Evolutionary conservation across 768 basidiomycete genomes (phyloP).

Genomic region (Atractiella rhizophila): DNA sequence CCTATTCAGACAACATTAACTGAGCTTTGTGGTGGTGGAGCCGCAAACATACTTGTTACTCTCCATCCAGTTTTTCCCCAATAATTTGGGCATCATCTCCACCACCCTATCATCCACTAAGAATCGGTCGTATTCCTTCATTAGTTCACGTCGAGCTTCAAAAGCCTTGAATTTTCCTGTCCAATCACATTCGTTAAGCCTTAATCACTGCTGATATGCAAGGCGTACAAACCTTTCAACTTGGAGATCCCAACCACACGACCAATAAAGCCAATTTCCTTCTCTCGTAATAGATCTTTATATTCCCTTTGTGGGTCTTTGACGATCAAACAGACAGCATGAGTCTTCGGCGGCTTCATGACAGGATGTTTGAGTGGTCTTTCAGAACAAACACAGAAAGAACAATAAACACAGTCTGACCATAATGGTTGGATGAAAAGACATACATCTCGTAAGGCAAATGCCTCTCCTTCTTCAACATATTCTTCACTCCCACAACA

Average conservation of each 20-base stretch:
- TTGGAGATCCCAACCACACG: slow-evolving; percentile 76
- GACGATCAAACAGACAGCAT: slow-evolving; percentile 68
- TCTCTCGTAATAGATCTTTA: slow-evolving; percentile 60
- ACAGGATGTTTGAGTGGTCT: slow-evolving; percentile 57
- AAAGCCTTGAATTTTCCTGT: slow-evolving; percentile 22
- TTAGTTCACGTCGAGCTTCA: slow-evolving; percentile 38
- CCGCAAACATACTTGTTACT: slow-evolving; percentile 78
- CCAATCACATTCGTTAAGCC: not conserved
- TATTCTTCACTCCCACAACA: slow-evolving; percentile 59
- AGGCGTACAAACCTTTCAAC: slow-evolving; percentile 76
- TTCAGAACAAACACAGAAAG: not conserved
- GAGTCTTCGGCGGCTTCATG: slow-evolving; percentile 51
- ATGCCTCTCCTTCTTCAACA: too few species aligned
- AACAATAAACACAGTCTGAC: slow-evolving; percentile 8
- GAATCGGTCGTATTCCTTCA: slow-evolving; percentile 77
- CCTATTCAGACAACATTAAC: slow-evolving; percentile 25
- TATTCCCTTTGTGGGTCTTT: slow-evolving; percentile 91
- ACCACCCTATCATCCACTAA: slow-evolving; percentile 76
- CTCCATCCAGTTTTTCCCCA: slow-evolving; percentile 75
- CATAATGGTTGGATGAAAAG: slow-evolving; percentile 70
- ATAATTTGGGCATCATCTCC: slow-evolving; percentile 56
- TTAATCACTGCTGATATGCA: slow-evolving; percentile 25
- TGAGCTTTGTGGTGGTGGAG: slow-evolving; percentile 6
- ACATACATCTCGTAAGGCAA: slow-evolving; percentile 39
- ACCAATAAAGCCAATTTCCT: slow-evolving; percentile 66